These are phyloP conservation scores for Paracamarosporium sp. DNA, from an alignment of 2,329 filamentous ascomycete genomes.

Conservation along the genomic window DNA sequence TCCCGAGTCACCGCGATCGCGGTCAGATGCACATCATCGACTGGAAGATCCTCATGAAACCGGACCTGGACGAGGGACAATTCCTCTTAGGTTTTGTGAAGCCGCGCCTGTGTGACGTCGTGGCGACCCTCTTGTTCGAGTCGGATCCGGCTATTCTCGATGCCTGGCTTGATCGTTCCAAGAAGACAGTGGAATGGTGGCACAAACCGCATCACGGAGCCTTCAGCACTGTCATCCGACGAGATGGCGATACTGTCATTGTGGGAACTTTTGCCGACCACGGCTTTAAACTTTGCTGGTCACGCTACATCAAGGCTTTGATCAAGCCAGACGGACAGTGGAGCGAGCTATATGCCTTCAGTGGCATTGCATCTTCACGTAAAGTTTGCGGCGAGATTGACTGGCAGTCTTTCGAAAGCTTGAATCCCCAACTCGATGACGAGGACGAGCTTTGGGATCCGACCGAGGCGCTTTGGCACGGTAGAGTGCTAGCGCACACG, in stretches of 20 bases:
- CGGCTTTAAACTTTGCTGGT: conserved; percentile 21
- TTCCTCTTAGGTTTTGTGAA: conserved; percentile 10
- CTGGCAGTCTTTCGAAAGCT: conserved; percentile 14
- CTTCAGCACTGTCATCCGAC: conserved; percentile 19
- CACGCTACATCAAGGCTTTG: conserved; percentile 14
- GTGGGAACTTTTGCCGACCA: conserved; percentile 21
- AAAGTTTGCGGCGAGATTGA: conserved; percentile 9
- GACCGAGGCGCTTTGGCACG: conserved; percentile 11
- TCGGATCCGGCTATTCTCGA: conserved; percentile 15
- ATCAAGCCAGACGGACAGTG: conserved; percentile 16
- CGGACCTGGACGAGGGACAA: conserved; percentile 1
- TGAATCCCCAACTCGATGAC: not conserved
- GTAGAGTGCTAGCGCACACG: not conserved
- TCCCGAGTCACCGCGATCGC: conserved; percentile 5
- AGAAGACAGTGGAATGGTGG: conserved; percentile 25
- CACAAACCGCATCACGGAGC: not conserved
- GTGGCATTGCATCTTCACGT: conserved; percentile 12
- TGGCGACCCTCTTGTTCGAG: conserved; percentile 19
- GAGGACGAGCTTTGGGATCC: conserved; percentile 12
- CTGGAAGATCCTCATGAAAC: conserved; percentile 8
- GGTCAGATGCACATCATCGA: conserved; percentile 21
- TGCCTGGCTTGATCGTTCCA: conserved; percentile 19
- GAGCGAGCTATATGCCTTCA: conserved; percentile 18
- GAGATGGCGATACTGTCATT: conserved; percentile 14
- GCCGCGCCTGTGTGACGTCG: conserved; percentile 23